phyloP scores from a whole-genome alignment of 2,329 filamentous ascomycete genomes.

The Pseudogymnoascus sp. region DNA sequence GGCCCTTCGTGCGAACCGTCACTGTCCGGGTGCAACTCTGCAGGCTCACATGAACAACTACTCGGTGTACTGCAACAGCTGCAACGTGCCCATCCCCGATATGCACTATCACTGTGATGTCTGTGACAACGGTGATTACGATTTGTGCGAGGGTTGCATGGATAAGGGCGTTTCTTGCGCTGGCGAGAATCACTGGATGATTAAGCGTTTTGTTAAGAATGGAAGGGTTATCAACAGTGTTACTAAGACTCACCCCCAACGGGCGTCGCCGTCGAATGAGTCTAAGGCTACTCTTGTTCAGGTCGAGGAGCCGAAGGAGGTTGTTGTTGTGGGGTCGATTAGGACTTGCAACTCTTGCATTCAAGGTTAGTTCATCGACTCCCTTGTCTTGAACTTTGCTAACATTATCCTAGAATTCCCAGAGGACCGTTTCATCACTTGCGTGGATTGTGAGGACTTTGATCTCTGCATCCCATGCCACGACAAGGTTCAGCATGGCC shows the following conservation, averaged over 20 bases:
- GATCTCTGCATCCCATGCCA: slow-evolving; percentile 87
- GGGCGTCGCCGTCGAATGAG: slow-evolving; percentile 30
- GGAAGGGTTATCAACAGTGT: slow-evolving; percentile 77
- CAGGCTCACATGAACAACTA: slow-evolving; percentile 39
- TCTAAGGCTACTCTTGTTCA: slow-evolving; percentile 22
- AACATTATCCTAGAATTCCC: slow-evolving; percentile 38
- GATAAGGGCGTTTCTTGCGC: slow-evolving; percentile 68
- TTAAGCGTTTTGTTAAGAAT: slow-evolving; percentile 76
- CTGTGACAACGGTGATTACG: slow-evolving; percentile 89
- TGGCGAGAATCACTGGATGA: slow-evolving; percentile 79
- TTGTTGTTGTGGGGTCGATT: slow-evolving; percentile 17
- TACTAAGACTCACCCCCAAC: slow-evolving; percentile 70
- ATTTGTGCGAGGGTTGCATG: slow-evolving; percentile 78
- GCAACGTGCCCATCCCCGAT: slow-evolving; percentile 67
- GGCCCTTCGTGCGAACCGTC: slow-evolving; percentile 9
- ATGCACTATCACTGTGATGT: slow-evolving; percentile 91
- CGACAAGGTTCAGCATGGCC: slow-evolving; percentile 67
- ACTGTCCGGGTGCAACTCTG: slow-evolving; percentile 12
- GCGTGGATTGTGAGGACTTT: slow-evolving; percentile 76
- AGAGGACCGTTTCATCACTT: slow-evolving; percentile 78
- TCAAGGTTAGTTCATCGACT: slow-evolving; percentile 36
- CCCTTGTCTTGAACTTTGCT: slow-evolving; percentile 18
- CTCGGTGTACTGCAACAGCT: slow-evolving; percentile 91
- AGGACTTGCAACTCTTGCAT: slow-evolving; percentile 60
- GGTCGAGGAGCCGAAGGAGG: slow-evolving; percentile 16